Evolutionary conservation across 495 filamentous ascomycete species (phyloP), one percentile per base, ranked within the genome.

Genomic region (Penicillium chermesinum): DNA sequence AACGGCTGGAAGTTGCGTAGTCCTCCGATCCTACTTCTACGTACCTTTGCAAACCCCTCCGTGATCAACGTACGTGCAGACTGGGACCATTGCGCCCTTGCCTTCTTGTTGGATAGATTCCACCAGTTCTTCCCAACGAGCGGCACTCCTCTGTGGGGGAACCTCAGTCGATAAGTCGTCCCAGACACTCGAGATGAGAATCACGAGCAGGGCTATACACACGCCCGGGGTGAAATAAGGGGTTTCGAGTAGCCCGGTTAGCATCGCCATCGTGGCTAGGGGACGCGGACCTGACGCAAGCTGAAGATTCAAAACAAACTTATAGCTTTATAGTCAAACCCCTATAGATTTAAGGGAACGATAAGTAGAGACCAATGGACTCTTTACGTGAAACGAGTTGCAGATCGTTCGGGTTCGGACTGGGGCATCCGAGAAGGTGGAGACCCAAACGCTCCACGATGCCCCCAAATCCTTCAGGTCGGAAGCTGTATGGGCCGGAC

Each of bases 21-120:
- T 36, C 17, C n/a, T n/a, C n/a, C n/a, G n/a, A 21, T 44, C 14
- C 9, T 2, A 10, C 8, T 42, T 30, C 32, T 30, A 14, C 51
- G n/a, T 49, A 67, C 64, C 53, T 63, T 53, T 30, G 52, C 37
- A 50, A 70, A 70, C 2, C 63, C 64, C 38, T 67, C 55, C 0
- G 45, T 32, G 13, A 70, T 55, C 25, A 67, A 27, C 2, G 43
- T 49, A 15, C 62, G 63, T 10, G 57, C 57, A 1, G 59, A 55
- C 9, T 38, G 39, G 6, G 52, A 44, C 27, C 66, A 70, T 7
- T 49, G 53, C 12, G 50, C 22, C 41, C 61, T 59, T 33, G 66
- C 63, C 21, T 62, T 61, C 21, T 55, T 58, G 38, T 68, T 70
- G 35, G 54, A 55, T 13, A 63, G n/a, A 18, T 66, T 55, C 62